phyloP scores from a whole-genome alignment of 805 yeast species.

The Phaffomyces antillensis region DNA sequence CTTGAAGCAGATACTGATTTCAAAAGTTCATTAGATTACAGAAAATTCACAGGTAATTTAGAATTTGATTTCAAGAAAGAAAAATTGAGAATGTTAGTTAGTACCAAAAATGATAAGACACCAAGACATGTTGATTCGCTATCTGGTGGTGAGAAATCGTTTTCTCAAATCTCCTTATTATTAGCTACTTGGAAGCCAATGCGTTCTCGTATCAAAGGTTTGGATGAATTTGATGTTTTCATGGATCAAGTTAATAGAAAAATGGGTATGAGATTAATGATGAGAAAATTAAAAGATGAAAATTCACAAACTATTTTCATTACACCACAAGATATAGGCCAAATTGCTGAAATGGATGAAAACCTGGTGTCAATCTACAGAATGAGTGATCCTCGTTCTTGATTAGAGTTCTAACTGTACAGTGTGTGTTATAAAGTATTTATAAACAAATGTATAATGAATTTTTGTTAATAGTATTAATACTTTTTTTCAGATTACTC shows the following conservation, averaged over 20 bases:
- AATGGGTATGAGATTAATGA: constrained; percentile 66
- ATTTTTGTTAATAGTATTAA: too few relatives aligned
- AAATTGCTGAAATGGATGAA: constrained; percentile 54
- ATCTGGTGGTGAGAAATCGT: constrained; percentile 96
- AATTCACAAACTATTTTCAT: constrained; percentile 84
- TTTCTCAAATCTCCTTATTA: constrained; percentile 81
- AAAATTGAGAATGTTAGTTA: constrained; percentile 49
- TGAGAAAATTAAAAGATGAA: constrained; percentile 58
- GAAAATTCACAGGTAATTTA: constrained; percentile 72
- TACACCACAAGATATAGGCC: constrained; percentile 84
- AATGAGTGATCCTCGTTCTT: constrained; percentile 36
- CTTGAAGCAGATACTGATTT: constrained; percentile 48
- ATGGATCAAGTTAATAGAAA: constrained; percentile 93
- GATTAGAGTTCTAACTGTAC: not conserved
- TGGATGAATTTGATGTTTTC: constrained; percentile 95
- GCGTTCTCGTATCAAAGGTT: constrained; percentile 80
- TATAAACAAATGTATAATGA: not conserved
- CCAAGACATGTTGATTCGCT: constrained; percentile 71
- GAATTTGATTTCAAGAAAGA: constrained; percentile 50
- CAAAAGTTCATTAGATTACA: constrained; percentile 47
- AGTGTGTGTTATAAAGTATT: too few relatives aligned
- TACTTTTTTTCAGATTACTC: constrained; percentile 20
- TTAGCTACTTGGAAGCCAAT: constrained; percentile 90
- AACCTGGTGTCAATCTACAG: constrained; percentile 57
- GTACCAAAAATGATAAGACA: constrained; percentile 51